Evolutionary conservation across 2,329 filamentous ascomycete genomes (phyloP).

Genomic region (Diaporthe ampelina): DNA sequence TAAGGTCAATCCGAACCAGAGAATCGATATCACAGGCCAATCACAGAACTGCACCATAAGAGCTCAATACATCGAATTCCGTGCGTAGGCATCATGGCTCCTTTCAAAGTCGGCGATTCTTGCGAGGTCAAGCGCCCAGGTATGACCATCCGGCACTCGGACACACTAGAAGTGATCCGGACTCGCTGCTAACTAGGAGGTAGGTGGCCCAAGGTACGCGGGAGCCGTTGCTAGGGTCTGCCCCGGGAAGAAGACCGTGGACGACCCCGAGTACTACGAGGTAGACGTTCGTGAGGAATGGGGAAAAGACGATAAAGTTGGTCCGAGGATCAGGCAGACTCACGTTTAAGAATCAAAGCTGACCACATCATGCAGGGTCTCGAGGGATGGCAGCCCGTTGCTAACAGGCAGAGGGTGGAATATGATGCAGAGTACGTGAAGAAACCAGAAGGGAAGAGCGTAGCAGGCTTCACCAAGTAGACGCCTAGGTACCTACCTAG

Average conservation of each 20-base stretch:
- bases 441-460: too few relatives aligned
- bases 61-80: background rate
- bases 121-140: background rate
- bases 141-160: background rate
- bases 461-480: too few relatives aligned
- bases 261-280: background rate
- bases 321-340: background rate
- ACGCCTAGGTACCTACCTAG: too few relatives aligned
- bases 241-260: too few relatives aligned
- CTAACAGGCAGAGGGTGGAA: too few relatives aligned
- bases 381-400: too few relatives aligned
- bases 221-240: too few relatives aligned
- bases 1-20: too few relatives aligned
- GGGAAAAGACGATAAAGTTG: background rate
- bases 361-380: background rate
- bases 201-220: background rate
- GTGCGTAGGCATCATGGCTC: background rate
- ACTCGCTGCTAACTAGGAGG: background rate
- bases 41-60: background rate
- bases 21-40: too few relatives aligned
- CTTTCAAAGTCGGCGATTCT: too few relatives aligned
- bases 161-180: too few relatives aligned
- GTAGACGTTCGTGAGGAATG: background rate
- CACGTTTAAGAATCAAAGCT: background rate
- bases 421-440: background rate